Evolutionary conservation across 768 basidiomycete genomes (phyloP).

Genomic region (Pseudohyphozyma bogoriensis): DNA sequence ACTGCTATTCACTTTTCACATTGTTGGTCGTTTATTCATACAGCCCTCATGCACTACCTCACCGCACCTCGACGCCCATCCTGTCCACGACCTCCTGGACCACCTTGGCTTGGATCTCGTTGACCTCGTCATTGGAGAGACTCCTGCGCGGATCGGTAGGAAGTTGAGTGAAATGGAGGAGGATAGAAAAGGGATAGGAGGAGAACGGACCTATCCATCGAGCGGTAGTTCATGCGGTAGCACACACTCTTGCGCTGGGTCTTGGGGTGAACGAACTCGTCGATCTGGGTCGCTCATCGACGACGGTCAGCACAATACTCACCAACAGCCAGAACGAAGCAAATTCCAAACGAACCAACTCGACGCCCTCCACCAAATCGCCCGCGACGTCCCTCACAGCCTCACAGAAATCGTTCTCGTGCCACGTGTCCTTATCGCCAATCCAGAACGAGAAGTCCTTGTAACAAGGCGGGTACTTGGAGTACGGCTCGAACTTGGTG

Average conservation of each 20-base stretch:
- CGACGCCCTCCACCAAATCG: conserved; percentile 82
- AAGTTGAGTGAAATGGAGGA: conserved; percentile 1
- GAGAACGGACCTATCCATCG: conserved; percentile 74
- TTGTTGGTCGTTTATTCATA: too few species aligned
- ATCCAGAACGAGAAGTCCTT: conserved; percentile 96
- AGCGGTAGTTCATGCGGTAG: conserved; percentile 86
- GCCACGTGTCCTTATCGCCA: conserved; percentile 45
- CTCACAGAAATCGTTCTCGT: conserved; percentile 97
- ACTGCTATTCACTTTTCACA: too few species aligned
- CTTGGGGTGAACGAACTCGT: conserved; percentile 82
- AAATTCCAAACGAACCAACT: conserved; percentile 49
- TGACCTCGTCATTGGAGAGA: conserved; percentile 78
- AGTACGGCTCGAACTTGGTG: conserved; percentile 71
- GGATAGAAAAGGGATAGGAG: conserved; percentile 22
- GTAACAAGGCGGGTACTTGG: conserved; percentile 75
- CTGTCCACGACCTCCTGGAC: conserved; percentile 34
- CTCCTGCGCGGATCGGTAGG: conserved; percentile 47
- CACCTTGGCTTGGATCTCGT: conserved; percentile 54
- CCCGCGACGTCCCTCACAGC: conserved; percentile 85
- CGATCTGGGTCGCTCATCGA: conserved; percentile 53
- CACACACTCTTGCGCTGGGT: conserved; percentile 67
- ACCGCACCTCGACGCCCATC: conserved; percentile 43
- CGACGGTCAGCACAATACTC: not conserved
- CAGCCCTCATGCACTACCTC: not conserved
- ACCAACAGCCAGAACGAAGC: not conserved